These are phyloP conservation scores for Microstegium vimineum DNA, from an alignment of 176 grass and related monocot genomes.

Conservation along the genomic window DNA sequence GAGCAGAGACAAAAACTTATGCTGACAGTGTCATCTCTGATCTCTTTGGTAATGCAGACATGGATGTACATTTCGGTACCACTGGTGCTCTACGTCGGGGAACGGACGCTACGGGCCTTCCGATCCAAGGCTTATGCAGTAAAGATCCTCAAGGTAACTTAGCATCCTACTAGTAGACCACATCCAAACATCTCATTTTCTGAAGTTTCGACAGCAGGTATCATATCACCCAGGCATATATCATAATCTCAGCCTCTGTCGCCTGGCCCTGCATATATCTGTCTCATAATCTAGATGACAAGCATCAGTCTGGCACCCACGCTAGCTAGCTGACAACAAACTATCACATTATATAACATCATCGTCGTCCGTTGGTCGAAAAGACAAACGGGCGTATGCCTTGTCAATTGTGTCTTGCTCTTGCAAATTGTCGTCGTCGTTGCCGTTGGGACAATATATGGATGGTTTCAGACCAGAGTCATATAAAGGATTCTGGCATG, in stretches of 20 bases:
- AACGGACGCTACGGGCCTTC: constrained; percentile 57
- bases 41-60: constrained; percentile 46
- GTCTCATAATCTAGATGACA: not conserved
- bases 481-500: not conserved
- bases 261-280: not conserved
- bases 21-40: not conserved
- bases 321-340: not conserved
- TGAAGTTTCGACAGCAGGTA: not conserved
- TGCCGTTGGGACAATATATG: not conserved
- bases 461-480: constrained; percentile 1
- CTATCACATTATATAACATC: not conserved
- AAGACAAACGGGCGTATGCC: not conserved
- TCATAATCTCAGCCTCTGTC: not conserved
- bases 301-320: not conserved
- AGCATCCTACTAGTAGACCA: not conserved
- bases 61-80: constrained; percentile 94
- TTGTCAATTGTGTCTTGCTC: not conserved
- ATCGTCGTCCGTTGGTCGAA: not conserved
- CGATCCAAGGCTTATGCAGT: constrained; percentile 65
- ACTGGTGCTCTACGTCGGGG: constrained; percentile 58
- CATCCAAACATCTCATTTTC: not conserved
- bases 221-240: not conserved
- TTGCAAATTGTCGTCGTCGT: not conserved
- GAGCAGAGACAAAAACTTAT: not conserved
- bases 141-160: constrained; percentile 81